Conservation (phyloP, 1,284 basidiomycete species). For the Phenoliferia sp. region DNA sequence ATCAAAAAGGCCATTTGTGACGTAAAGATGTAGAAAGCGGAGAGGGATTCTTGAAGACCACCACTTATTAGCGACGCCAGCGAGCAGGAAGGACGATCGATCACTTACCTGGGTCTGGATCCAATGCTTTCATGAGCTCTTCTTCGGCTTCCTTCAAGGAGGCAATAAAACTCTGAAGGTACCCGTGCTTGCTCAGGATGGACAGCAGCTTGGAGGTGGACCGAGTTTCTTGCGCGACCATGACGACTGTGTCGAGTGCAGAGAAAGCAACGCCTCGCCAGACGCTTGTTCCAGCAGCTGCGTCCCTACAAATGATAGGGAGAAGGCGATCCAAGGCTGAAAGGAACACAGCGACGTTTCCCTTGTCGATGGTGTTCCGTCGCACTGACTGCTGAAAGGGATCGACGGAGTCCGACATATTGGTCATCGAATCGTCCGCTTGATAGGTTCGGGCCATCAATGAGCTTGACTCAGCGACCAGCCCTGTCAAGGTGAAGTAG, state of each 20-base stretch:
- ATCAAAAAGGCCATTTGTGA: conserved; percentile 85
- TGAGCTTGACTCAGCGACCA: conserved; percentile 46
- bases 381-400: conserved; percentile 18
- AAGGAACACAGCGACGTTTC: conserved; percentile 29
- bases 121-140: conserved; percentile 71
- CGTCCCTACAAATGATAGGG: conserved; percentile 75
- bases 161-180: conserved; percentile 74
- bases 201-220: conserved; percentile 47
- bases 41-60: conserved; percentile 64
- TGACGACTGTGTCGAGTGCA: conserved; percentile 68
- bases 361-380: conserved; percentile 30
- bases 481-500: conserved; percentile 58
- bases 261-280: conserved; percentile 95
- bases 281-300: conserved; percentile 88
- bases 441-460: conserved; percentile 18
- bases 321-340: conserved; percentile 63
- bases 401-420: conserved; percentile 10
- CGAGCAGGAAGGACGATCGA: conserved; percentile 8
- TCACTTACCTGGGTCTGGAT: conserved; percentile 74
- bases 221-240: conserved; percentile 37
- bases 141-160: conserved; percentile 77
- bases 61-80: not conserved
- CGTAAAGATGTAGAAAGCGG: conserved; percentile 91
- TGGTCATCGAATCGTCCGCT: conserved; percentile 12
- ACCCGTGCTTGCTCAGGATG: conserved; percentile 68